Evolutionary conservation across 176 grass and related monocot genomes (phyloP), one percentile per base, ranked within the genome.

Genomic region (Aegilops longissima): DNA sequence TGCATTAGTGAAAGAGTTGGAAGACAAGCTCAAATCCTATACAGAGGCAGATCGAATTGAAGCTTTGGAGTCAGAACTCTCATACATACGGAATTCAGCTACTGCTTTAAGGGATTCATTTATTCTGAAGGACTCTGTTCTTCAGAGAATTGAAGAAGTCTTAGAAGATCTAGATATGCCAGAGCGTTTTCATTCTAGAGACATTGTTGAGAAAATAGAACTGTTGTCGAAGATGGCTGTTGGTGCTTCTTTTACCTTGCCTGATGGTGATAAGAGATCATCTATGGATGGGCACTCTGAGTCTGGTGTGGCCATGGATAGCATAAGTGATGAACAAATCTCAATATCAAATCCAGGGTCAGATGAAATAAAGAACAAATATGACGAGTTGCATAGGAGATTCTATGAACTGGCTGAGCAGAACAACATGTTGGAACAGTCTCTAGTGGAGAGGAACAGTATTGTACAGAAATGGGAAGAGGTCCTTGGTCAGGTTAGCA

Each of bases 101-200:
- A 96, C 92, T 90, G 97, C 92, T 77, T 80, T 98, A 88, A 92
- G 97, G 76, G 97, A 98, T 78, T 98, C 97, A 39, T 98, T 98
- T 94, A 92, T 98, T 87, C 82, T 91, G 12, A 94, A 95, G 85
- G 97, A 98, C 64, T 96, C 97, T 77, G 73, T 98, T 85, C 89
- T 98, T 91, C 97, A 96, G 87, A 94, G 93, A 83, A 98, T 98
- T 73, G 97, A 98, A 86, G 94, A 96, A 86, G 90, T 98, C 51
- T 87, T 98, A 76, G 97, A 98, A 95, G 97, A 98, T 23, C 91
- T 98, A 40, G 94, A 98, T 75, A 90, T 98, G 77, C 94, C 97
- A 40, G 97, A 98, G 68, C 79, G 94, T 65, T 98, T 96, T 86
- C 93, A 98, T 93, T 92, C 88, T 59, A 92, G 86, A 86, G 97